Evolutionary conservation across 2,329 filamentous ascomycete genomes (phyloP).

Genomic region (Raffaelea deltoideospora): DNA sequence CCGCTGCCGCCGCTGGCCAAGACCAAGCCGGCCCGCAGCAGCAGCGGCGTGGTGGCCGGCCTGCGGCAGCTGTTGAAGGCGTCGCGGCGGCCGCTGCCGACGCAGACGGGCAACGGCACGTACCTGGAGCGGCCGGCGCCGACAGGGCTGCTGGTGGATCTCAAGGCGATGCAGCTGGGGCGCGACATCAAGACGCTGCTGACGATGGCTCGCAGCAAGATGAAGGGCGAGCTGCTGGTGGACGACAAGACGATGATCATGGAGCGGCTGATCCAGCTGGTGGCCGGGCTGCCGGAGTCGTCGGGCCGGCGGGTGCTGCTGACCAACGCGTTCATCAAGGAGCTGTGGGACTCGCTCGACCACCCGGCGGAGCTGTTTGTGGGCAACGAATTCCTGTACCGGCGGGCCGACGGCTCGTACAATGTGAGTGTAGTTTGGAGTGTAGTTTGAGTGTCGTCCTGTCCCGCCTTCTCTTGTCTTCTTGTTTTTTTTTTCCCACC

Average conservation of each 20-base stretch:
- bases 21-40: constrained; percentile 12
- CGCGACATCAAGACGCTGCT: constrained; percentile 35
- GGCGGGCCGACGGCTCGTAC: constrained; percentile 53
- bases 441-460: not conserved
- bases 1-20: constrained; percentile 10
- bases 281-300: constrained; percentile 45
- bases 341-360: constrained; percentile 57
- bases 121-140: constrained; percentile 34
- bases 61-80: not conserved
- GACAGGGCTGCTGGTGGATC: constrained; percentile 37
- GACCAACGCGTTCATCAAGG: constrained; percentile 51
- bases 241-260: constrained; percentile 70
- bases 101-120: constrained; percentile 46
- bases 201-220: constrained; percentile 43
- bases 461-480: not conserved
- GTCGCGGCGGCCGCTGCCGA: constrained; percentile 46
- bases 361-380: constrained; percentile 56
- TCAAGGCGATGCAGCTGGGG: constrained; percentile 32
- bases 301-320: constrained; percentile 47
- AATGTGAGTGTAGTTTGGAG: constrained; percentile 42
- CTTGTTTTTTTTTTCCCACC: too few relatives aligned
- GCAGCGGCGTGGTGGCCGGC: not conserved
- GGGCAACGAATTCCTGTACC: constrained; percentile 47
- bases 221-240: constrained; percentile 44
- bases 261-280: constrained; percentile 57